A percentile compares a stretch with the other conserved stretches of the same genome.
Evolutionary conservation across 2,329 filamentous ascomycete genomes (phyloP).

Genomic region (Apiospora kogelbergensis): DNA sequence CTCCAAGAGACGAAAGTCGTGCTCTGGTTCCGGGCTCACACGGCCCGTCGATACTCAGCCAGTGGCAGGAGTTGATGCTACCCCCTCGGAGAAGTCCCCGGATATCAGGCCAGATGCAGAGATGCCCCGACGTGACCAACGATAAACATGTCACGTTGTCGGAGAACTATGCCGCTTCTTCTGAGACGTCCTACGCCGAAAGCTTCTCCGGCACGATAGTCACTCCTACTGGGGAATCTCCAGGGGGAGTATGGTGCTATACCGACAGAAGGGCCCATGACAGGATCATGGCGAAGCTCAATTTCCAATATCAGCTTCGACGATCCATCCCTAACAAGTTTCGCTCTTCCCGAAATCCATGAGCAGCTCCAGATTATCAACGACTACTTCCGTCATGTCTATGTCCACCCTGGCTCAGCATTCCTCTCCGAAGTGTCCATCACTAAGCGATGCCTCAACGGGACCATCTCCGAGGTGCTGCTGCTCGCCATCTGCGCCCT

Average conservation of each 20-base stretch:
- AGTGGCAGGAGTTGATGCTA: neutral
- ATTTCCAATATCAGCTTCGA: neutral
- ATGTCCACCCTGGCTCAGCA: neutral
- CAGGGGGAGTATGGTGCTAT: neutral
- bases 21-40: neutral
- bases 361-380: neutral
- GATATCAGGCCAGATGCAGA: neutral
- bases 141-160: neutral
- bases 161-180: no score
- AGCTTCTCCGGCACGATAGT: neutral
- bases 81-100: neutral
- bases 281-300: neutral
- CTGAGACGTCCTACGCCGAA: neutral
- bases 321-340: neutral
- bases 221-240: neutral
- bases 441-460: neutral
- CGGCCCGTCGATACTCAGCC: fast-evolving
- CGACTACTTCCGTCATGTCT: neutral
- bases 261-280: neutral
- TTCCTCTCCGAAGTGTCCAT: neutral
- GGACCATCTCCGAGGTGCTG: slow-evolving; percentile 3
- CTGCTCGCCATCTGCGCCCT: slow-evolving; percentile 23
- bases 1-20: neutral
- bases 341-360: neutral
- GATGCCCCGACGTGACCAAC: neutral